Base-by-base conservation (phyloP, 768 basidiomycete genomes). In the Boletus fagicola region DNA sequence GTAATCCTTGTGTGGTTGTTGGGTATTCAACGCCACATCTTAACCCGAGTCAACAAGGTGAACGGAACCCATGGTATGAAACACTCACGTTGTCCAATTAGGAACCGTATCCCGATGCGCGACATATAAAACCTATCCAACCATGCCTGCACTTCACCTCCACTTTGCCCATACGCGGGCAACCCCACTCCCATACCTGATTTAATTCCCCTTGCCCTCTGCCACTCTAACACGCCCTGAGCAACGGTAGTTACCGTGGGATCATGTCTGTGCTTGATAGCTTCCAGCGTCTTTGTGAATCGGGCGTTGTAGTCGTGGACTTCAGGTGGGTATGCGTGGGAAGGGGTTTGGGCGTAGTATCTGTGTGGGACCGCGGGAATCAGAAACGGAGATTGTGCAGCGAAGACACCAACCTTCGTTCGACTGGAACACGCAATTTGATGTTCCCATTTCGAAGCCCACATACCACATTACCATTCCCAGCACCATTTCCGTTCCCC, bases 191-290 rank as follows among this genome's bases (percentile, higher is more conserved):
- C 68, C 60, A 61, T 68, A 10, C 68, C 68, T 4, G 64, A 33
- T 35, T 58, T 69, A 2, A 70, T 62, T 18, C 68, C 68, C 16
- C 66, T 70, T 28, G 57, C 79, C 44, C 85, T 80, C 69, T 98
- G 98, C 94, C 94, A 98, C 70, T 99, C 96, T 53, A 98, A 77
- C 8, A 99, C 89, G 51, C 95, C 96, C 72, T 96, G 94, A 0
- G 92, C 94, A 57, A 98, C 91, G 15, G 94, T 97, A 4, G 95
- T 94, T 4, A 97, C 97, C 0, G 97, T 98, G 0, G 96, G 95
- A 71, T 98, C 96, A 72, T 99, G 97, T 11, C 97, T 80, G 53
- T 79, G 84, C 78, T 99, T 99, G 79, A 99, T 94, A 26, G 84
- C 75, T 42, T 95, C 88, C 12, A 98, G 80, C 33, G 86, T 73